These are phyloP conservation scores for Laguncularia racemosa DNA, from an alignment of 345 rosid genomes.

Conservation along the genomic window DNA sequence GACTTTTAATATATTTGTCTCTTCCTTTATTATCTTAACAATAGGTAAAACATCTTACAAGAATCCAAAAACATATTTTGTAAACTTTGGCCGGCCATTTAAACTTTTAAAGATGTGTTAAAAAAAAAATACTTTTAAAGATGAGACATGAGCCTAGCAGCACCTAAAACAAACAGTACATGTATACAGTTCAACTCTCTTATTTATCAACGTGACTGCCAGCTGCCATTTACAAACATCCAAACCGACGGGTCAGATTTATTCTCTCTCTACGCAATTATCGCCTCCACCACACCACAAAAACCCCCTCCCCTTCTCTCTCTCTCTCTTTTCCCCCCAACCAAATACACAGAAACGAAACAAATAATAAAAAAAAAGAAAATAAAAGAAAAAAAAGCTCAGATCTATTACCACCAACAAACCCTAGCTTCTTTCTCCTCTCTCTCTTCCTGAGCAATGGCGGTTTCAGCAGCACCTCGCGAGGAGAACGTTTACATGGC, in stretches of 20 bases:
- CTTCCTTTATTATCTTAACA: too few relatives aligned
- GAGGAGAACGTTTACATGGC: constrained; percentile 89
- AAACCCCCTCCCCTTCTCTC: constrained; percentile 22
- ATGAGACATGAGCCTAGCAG: too few relatives aligned
- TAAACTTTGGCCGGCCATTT: too few relatives aligned
- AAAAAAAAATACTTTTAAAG: too few relatives aligned
- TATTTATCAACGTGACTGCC: too few relatives aligned
- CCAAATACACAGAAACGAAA: not conserved
- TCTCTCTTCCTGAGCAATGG: constrained; percentile 10
- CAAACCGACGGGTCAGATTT: constrained; percentile 8
- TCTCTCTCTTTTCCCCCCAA: not conserved
- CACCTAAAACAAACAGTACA: too few relatives aligned
- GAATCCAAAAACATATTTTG: too few relatives aligned
- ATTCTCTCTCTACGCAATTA: constrained; percentile 31
- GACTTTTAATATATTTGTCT: too few relatives aligned
- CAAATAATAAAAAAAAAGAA: not conserved
- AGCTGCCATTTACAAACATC: not conserved
- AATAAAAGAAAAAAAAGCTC: not conserved
- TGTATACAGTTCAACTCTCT: too few relatives aligned
- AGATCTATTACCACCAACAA: constrained; percentile 6
- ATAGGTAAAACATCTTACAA: too few relatives aligned
- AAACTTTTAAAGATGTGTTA: too few relatives aligned
- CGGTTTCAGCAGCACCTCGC: constrained; percentile 38
- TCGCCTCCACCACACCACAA: constrained; percentile 24
- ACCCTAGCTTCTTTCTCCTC: not conserved